A percentile compares a stretch with the other conserved stretches of the same genome.
phyloP scores from a whole-genome alignment of 192 early-diverging fungal genomes.

The Backusella circina region DNA sequence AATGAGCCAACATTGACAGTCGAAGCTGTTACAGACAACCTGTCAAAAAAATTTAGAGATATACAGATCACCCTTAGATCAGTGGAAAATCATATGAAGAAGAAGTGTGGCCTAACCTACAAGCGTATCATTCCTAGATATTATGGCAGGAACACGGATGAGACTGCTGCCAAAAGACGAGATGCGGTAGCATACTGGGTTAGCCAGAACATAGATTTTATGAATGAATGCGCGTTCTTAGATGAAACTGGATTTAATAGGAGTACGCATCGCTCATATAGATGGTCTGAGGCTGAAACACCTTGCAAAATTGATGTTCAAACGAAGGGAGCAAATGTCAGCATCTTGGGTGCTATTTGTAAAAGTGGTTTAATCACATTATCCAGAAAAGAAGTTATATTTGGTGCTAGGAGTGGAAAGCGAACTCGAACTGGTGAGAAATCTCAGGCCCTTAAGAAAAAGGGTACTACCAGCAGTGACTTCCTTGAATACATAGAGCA shows the following conservation, averaged over 20 bases:
- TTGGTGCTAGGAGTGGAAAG: not conserved
- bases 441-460: not conserved
- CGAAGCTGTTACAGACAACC: slow-evolving; percentile 15
- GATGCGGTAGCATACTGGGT: slow-evolving; percentile 8
- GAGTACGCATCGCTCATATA: slow-evolving; percentile 6
- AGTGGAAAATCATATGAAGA: slow-evolving; percentile 8
- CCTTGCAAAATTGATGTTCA: slow-evolving; percentile 7
- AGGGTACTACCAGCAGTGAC: not conserved
- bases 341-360: slow-evolving; percentile 22
- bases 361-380: slow-evolving; percentile 12
- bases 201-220: slow-evolving; percentile 12
- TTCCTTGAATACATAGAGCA: slow-evolving; percentile 5
- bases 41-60: slow-evolving; percentile 5
- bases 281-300: slow-evolving; percentile 8
- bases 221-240: slow-evolving; percentile 17
- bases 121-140: slow-evolving; percentile 9
- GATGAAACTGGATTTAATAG: slow-evolving; percentile 13
- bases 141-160: slow-evolving; percentile 9
- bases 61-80: slow-evolving; percentile 3
- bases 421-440: not conserved
- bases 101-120: slow-evolving; percentile 8
- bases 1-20: slow-evolving; percentile 13
- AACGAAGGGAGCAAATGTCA: slow-evolving; percentile 14
- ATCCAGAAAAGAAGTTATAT: not conserved
- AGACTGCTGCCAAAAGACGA: not conserved